Evolutionary conservation across 1,284 basidiomycete species (phyloP), one percentile per base, ranked within the genome.

Genomic region (Malassezia brasiliensis): DNA sequence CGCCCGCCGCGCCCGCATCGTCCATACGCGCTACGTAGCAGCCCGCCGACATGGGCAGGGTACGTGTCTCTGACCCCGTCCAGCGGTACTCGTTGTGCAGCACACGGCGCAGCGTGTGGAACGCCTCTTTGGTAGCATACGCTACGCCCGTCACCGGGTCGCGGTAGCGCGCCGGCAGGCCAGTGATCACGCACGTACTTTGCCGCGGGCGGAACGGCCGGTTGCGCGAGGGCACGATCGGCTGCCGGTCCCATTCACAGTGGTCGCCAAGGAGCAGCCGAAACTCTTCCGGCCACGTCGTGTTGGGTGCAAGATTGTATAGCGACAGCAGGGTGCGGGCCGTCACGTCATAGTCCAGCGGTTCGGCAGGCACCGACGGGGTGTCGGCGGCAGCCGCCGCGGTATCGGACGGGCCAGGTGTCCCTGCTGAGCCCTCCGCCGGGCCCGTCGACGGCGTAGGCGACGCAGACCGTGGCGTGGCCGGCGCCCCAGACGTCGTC

Each of bases 111-210:
- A 89, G 75, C 1, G 79, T 79, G 34, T 79, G 68, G 69, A 82
- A 90, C 11, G 85, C 86, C n/a, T 77, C 75, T 5, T 80, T 69
- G 60, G 84, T 81, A 2, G 86, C 85, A 69, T 82, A 90, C 0
- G 88, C 85, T 2, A 86, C 83, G 9, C 83, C 83, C 0, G 84
- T 84, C 36, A 82, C 78, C 3, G 87, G 86, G 68, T 90, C 87
- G 35, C 81, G 72, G 67, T 90, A 90, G 30, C 77, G 64, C 0
- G 79, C 79, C 0, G 75, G 71, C 5, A 75, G 65, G 12, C 79
- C 79, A 0, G 78, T 79, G 47, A 80, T 70, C 1, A 77, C 77
- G 58, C 79, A 79, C 19, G 72, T 64, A 3, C 72, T 71, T 32
- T 66, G 67, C 12, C 66, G 71, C 53, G 66, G 64, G 62, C 72